phyloP scores from a whole-genome alignment of 2,329 filamentous ascomycete genomes.

The Neonectria magnoliae region DNA sequence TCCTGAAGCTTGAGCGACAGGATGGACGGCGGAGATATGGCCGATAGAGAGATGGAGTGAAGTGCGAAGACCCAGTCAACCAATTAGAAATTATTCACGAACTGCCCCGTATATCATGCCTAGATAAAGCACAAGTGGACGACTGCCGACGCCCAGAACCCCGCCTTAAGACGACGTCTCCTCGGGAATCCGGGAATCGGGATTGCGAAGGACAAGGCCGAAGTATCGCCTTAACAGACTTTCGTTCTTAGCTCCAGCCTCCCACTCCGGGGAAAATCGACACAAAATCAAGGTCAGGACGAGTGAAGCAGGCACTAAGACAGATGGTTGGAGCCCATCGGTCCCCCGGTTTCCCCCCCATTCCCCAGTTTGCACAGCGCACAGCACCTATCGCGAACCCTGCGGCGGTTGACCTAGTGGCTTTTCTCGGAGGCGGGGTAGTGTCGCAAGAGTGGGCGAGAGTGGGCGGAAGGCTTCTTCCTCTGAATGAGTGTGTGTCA shows the following conservation, averaged over 20 bases:
- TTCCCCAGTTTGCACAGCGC: conserved; percentile 19
- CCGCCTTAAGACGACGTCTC: conserved; percentile 6
- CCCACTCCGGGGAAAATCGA: conserved; percentile 4
- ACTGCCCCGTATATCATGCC: conserved; percentile 14
- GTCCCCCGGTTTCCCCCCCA: conserved; percentile 11
- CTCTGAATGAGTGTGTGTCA: conserved; percentile 2
- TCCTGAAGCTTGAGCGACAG: background rate
- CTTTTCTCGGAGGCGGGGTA: conserved; percentile 19
- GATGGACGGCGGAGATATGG: background rate
- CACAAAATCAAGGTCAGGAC: background rate
- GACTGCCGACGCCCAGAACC: conserved; percentile 11
- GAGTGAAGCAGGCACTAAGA: background rate
- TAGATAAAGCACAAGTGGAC: conserved; percentile 7
- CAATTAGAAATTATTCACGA: background rate
- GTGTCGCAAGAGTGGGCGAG: conserved; percentile 18
- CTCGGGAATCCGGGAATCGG: conserved; percentile 29
- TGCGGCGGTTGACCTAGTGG: conserved; percentile 12
- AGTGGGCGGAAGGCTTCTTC: conserved; percentile 11
- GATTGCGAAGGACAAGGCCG: conserved; percentile 2
- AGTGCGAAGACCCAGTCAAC: background rate
- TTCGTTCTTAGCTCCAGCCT: conserved; percentile 2
- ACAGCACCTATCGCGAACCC: conserved; percentile 10
- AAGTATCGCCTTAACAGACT: conserved; percentile 5
- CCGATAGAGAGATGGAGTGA: background rate
- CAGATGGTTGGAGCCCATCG: conserved; percentile 5